Base-by-base conservation (phyloP, 768 basidiomycete species). In the Tricholoma sp. region DNA sequence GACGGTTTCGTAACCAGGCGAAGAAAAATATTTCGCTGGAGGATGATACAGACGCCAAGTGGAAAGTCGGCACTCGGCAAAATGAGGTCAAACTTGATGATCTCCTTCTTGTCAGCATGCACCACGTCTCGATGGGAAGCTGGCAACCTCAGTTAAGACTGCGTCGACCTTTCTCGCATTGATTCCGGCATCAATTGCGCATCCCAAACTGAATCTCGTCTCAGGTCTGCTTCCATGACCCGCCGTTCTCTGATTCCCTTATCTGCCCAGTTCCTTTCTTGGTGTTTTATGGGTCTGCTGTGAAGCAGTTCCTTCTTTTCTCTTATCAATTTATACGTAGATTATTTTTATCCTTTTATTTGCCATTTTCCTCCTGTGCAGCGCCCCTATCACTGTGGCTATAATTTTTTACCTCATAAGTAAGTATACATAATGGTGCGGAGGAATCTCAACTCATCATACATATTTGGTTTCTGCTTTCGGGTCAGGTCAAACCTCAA, bases 111-210 rank as follows among this genome's bases (percentile, higher is more conserved):
- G 85, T 91, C 62, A 86, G 87, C 62, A 82, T 91, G 54, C 88
- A 91, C 70, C 89, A 91, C 61, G 88, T 91, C 52, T 89, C 88
- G 11, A 83, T 88, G 71, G 89, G 89, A 10, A 85, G 84, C 56
- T 91, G 89, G 89, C 89, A 91, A 58, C 87, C 88, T 19, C 88
- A 91, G 56, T 71, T 91, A 46, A 79, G 87, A 66, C 75, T 90
- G 34, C 69, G 73, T 37, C 77, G 74, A 21, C 78, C 78, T 5
- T 61, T 70, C 18, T 32, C 54, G 21, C 50, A 19, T n/a, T 60
- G 41, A 58, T 12, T 8, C 24, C 14, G 22, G 45, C 39, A 50
- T 31, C 21, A 24, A 27, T 21, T 43, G 35, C 18, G 16, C 31
- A 21, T 46, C 10, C 46, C n/a, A 52, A 18, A 37, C 37, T 18